Conservation (phyloP, 352 stramenopile species). For the Globisporangium mamillatum region DNA sequence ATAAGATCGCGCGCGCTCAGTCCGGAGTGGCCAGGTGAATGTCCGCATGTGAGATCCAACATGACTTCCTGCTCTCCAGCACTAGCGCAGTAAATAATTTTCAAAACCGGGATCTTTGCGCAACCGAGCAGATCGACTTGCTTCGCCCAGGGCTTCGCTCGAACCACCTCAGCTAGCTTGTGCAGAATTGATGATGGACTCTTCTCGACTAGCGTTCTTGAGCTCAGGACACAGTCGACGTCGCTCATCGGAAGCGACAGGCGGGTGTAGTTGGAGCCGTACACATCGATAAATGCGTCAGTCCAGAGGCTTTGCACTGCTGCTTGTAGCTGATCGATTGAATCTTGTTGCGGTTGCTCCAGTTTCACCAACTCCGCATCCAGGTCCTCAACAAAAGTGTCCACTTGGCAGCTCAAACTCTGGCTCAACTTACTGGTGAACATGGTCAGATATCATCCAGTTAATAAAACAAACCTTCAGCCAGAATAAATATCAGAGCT, state of each 20-base stretch:
- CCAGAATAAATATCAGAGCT: not conserved
- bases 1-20: constrained; percentile 91
- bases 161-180: constrained; percentile 81
- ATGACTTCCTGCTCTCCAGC: constrained; percentile 44
- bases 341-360: constrained; percentile 43
- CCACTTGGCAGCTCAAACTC: constrained; percentile 46
- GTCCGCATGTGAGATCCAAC: constrained; percentile 94
- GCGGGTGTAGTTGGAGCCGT: constrained; percentile 95
- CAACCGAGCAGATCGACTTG: constrained; percentile 92
- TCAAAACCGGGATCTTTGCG: constrained; percentile 96
- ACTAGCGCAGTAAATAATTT: constrained; percentile 66
- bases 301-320: constrained; percentile 72
- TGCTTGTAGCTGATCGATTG: constrained; percentile 43
- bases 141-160: constrained; percentile 68
- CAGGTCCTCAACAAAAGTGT: constrained; percentile 51
- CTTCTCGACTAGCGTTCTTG: constrained; percentile 72
- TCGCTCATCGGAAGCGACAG: constrained; percentile 94
- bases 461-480: not conserved
- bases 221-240: constrained; percentile 94
- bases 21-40: constrained; percentile 93
- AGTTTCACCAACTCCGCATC: constrained; percentile 40
- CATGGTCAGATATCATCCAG: not conserved
- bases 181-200: constrained; percentile 89
- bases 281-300: constrained; percentile 92
- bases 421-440: constrained; percentile 7